These are phyloP conservation scores for Geosmithia putterillii DNA, from an alignment of 2,329 filamentous ascomycete genomes.

Conservation along the genomic window DNA sequence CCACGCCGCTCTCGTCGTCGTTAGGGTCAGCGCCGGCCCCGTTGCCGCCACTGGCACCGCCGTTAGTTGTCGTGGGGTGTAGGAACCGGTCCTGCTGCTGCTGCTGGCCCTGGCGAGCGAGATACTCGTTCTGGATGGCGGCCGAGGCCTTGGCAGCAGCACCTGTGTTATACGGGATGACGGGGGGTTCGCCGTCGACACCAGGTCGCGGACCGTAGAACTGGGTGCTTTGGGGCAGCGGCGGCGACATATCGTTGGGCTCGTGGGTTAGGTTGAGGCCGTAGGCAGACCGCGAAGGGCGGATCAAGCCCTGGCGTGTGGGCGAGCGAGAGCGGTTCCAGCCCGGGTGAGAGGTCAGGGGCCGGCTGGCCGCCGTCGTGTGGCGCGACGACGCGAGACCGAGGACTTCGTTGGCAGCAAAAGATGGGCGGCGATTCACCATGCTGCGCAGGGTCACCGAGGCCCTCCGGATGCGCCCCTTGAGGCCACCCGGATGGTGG, in stretches of 20 bases:
- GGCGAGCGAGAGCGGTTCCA: constrained; percentile 10
- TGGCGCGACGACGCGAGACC: constrained; percentile 4
- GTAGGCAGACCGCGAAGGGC: constrained; percentile 32
- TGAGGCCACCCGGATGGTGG: constrained; percentile 23
- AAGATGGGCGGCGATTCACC: constrained; percentile 33
- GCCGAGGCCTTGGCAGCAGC: constrained; percentile 50
- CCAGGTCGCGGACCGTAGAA: constrained; percentile 30
- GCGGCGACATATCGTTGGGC: constrained; percentile 7
- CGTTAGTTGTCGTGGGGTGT: constrained; percentile 11
- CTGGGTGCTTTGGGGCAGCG: constrained; percentile 14
- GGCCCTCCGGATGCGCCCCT: constrained; percentile 40
- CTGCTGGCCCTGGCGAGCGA: constrained; percentile 11
- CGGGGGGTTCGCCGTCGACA: constrained; percentile 39
- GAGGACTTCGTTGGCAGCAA: constrained; percentile 16
- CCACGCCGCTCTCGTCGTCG: constrained; percentile 53
- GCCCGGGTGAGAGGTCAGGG: constrained; percentile 33
- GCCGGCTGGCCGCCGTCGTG: no score
- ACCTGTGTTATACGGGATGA: constrained; percentile 47
- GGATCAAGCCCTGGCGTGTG: constrained; percentile 10
- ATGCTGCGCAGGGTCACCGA: constrained; percentile 42
- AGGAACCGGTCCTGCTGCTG: constrained; percentile 28
- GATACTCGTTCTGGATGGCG: constrained; percentile 43
- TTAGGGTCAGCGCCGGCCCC: constrained; percentile 30
- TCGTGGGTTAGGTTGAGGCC: constrained; percentile 22
- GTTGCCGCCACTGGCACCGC: no score